Evolutionary conservation across 495 filamentous ascomycete genomes (phyloP), one percentile per base, ranked within the genome.

Genomic region (Penicillium bovifimosum): DNA sequence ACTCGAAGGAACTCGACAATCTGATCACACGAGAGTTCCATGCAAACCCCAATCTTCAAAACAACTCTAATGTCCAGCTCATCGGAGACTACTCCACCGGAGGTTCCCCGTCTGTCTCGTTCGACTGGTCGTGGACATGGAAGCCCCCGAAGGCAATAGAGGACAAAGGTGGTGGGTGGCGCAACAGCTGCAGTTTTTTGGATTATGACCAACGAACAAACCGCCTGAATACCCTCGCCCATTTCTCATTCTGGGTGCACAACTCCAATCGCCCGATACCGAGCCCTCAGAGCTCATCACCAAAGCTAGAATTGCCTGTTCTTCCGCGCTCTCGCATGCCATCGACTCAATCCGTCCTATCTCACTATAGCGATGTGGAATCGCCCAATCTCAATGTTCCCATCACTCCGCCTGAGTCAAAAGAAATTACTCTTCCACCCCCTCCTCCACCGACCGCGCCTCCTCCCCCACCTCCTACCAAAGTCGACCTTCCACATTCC

Each of bases 111-210:
- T 91, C 89, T 5, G 87, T 96, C 42, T 86, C 91, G 20, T 96
- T 96, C 65, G 85, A 93, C 28, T 98, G 92, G 89, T 83, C 84
- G 16, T 98, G 93, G 93, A 89, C 81, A 74, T 98, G 93, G 93
- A 88, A 87, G 58, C 90, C 93, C 11, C 93, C 93, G 13, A 96
- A 90, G 74, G 40, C 73, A 18, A 69, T 67, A 28, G 93, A 96
- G 61, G 93, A 96, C 61, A 84, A 83, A 57, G 90, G 86, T 36
- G 90, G 88, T 34, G 93, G 93, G 20, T 97, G 93, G 93, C 87
- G 88, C 60, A 97, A 91, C 59, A 86, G 83, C 62, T 97, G 93
- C 77, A 96, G 90, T 60, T 93, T 98, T 65, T 81, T 96, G 59
- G 93, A 97, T 66, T 98, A 98, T 68, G 90, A 98, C 59, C 88